phyloP scores from a whole-genome alignment of 2,329 filamentous ascomycete species.

The Aureobasidium sp. region DNA sequence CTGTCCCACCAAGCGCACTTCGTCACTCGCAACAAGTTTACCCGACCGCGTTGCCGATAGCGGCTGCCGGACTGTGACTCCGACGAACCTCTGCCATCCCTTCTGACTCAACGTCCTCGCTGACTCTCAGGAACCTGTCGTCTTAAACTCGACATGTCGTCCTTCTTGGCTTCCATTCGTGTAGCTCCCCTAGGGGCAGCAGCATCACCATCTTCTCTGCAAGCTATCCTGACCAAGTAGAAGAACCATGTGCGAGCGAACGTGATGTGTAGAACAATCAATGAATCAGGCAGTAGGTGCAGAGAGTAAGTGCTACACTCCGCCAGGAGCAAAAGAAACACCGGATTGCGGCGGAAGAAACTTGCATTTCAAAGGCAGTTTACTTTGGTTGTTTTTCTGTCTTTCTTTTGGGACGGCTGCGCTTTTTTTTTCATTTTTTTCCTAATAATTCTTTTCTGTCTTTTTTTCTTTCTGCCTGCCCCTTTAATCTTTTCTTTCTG shows the following conservation, averaged over 20 bases:
- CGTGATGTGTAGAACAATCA: background rate
- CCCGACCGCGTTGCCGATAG: background rate
- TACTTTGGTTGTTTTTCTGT: background rate
- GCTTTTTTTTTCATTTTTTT: background rate
- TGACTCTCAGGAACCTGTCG: background rate
- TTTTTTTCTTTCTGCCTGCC: background rate
- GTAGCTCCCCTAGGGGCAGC: background rate
- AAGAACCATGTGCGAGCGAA: background rate
- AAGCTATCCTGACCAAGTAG: background rate
- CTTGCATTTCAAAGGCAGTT: background rate
- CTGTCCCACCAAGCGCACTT: background rate
- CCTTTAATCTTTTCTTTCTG: background rate
- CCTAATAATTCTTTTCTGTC: background rate
- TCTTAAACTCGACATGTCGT: background rate
- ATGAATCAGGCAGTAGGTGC: background rate
- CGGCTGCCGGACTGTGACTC: background rate
- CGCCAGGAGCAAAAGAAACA: background rate
- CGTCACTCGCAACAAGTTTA: slow-evolving; percentile 8
- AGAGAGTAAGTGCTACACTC: background rate
- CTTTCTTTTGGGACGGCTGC: background rate
- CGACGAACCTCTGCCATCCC: background rate
- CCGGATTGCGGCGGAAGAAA: background rate
- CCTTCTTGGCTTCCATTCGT: background rate
- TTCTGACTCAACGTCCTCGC: background rate
- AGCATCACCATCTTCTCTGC: too few relatives aligned